Evolutionary conservation across 176 grass and related monocot genomes (phyloP).

Genomic region (Oryza meridionalis): DNA sequence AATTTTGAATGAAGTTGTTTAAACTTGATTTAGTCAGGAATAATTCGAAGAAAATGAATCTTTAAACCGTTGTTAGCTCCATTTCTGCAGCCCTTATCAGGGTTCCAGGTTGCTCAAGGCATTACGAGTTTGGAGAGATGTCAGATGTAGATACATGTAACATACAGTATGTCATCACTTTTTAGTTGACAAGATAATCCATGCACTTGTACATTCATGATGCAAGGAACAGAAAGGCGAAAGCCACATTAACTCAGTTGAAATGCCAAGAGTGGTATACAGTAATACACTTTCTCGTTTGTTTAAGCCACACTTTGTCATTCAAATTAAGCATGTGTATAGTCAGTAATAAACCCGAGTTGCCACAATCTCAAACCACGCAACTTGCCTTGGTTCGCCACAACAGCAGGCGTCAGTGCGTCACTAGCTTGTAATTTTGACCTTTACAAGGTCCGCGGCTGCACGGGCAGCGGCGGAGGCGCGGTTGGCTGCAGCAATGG

Average conservation of each 20-base stretch:
- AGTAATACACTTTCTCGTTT: neutral
- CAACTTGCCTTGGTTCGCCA: neutral
- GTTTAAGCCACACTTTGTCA: neutral
- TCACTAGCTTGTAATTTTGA: constrained; percentile 57
- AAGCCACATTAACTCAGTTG: neutral
- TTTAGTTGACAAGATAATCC: neutral
- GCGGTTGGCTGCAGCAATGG: constrained; percentile 70
- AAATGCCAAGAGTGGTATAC: neutral
- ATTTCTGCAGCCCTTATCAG: neutral
- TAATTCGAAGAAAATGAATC: too few species aligned
- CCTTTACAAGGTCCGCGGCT: constrained; percentile 75
- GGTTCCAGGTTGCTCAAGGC: neutral
- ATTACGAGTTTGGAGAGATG: too few species aligned
- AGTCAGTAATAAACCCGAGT: neutral
- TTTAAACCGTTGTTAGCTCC: too few species aligned
- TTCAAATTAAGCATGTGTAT: constrained; percentile 2
- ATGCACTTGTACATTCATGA: neutral
- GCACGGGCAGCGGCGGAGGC: constrained; percentile 78
- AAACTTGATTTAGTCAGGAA: too few species aligned
- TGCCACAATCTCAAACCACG: neutral
- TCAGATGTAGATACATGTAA: too few species aligned
- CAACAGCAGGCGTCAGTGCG: neutral
- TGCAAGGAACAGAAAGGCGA: neutral
- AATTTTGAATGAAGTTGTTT: too few species aligned
- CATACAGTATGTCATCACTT: neutral